phyloP scores from a whole-genome alignment of 306 rosid species.

The Begonia loranthoides region DNA sequence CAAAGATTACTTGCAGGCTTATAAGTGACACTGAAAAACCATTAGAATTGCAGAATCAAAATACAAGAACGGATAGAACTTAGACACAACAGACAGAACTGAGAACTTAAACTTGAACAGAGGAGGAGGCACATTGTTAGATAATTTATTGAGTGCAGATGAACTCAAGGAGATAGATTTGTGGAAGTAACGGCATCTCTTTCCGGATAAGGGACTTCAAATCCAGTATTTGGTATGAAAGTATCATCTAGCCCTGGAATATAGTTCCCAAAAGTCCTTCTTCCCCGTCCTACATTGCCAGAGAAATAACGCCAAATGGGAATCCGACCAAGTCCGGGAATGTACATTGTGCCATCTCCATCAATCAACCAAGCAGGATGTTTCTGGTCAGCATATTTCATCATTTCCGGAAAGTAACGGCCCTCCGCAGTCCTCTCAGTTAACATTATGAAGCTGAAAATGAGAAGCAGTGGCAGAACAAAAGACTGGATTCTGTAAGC shows the following conservation, averaged over 20 bases:
- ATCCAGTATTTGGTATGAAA: neutral
- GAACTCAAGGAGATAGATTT: neutral
- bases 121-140: too few species aligned
- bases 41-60: too few species aligned
- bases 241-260: conserved; percentile 4
- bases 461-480: neutral
- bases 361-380: neutral
- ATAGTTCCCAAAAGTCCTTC: neutral
- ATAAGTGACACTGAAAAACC: too few species aligned
- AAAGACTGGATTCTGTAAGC: neutral
- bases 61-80: neutral
- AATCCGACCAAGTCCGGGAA: neutral
- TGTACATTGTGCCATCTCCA: neutral
- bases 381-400: neutral
- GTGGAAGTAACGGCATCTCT: neutral
- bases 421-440: neutral
- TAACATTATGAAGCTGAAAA: neutral
- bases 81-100: neutral
- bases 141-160: too few species aligned
- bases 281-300: neutral
- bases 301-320: neutral
- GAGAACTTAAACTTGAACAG: neutral
- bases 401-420: neutral
- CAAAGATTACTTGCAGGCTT: too few species aligned
- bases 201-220: conserved; percentile 2